Evolutionary conservation across 2,329 filamentous ascomycete genomes (phyloP).

Genomic region (Capronia americana): DNA sequence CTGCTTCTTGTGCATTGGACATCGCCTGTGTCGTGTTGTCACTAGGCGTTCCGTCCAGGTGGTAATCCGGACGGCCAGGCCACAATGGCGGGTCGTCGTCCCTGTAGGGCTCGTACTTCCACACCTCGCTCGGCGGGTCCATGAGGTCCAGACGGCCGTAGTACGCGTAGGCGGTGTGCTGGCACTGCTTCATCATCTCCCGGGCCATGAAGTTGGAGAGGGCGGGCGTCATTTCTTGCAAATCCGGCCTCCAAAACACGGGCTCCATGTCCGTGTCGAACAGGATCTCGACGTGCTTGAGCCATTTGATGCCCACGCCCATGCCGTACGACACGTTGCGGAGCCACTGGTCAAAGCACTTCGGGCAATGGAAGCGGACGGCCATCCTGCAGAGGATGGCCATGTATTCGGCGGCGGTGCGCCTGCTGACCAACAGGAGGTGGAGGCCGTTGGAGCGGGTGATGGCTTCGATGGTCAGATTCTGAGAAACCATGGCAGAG

Average conservation of each 20-base stretch:
- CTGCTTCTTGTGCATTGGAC: background rate
- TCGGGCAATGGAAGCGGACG: constrained; percentile 30
- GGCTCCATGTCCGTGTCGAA: constrained; percentile 5
- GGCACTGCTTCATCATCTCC: constrained; percentile 15
- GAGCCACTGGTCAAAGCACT: constrained; percentile 29
- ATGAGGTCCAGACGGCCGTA: constrained; percentile 24
- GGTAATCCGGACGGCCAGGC: background rate
- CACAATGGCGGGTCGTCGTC: background rate
- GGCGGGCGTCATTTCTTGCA: background rate
- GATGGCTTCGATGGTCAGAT: constrained; percentile 19
- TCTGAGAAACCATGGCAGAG: constrained; percentile 25
- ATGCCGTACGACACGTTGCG: constrained; percentile 30
- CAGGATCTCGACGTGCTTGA: constrained; percentile 28
- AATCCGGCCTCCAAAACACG: background rate
- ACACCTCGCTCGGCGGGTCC: constrained; percentile 21
- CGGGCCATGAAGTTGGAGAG: constrained; percentile 18
- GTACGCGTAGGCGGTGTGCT: constrained; percentile 24
- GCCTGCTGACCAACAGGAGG: constrained; percentile 23
- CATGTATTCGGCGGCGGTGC: constrained; percentile 18
- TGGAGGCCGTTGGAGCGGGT: constrained; percentile 30
- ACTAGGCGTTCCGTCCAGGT: background rate
- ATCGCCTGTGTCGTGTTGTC: background rate
- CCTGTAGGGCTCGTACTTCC: constrained; percentile 18
- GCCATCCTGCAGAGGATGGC: constrained; percentile 17
- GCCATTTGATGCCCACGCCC: constrained; percentile 32